These are phyloP conservation scores for Sarocladium strictum DNA, from an alignment of 2,329 filamentous ascomycete genomes.

Conservation along the genomic window DNA sequence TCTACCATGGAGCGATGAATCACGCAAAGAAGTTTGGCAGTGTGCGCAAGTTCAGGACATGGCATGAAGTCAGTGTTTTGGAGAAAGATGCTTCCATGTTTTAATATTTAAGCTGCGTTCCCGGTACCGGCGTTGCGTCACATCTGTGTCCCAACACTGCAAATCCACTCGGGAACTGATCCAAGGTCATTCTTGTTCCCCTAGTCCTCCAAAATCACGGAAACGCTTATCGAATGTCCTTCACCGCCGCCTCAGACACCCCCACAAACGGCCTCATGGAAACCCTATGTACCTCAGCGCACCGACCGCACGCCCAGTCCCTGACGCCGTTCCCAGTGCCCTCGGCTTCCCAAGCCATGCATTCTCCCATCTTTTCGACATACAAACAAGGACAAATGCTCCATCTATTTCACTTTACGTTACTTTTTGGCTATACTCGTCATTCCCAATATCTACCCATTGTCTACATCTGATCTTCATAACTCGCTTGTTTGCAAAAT, in stretches of 20 bases:
- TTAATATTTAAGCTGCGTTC: constrained; percentile 41
- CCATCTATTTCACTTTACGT: background rate
- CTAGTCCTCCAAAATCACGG: too few species aligned
- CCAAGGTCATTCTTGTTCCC: too few species aligned
- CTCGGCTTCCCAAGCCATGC: background rate
- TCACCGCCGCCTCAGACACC: too few species aligned
- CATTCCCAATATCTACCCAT: background rate
- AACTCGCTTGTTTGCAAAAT: background rate
- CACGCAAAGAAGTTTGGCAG: constrained; percentile 40
- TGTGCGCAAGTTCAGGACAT: constrained; percentile 37
- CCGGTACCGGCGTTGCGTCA: constrained; percentile 19
- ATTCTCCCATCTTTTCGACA: background rate
- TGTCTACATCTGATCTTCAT: background rate
- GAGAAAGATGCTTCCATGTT: constrained; percentile 35
- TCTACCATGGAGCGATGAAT: constrained; percentile 38
- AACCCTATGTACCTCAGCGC: too few species aligned
- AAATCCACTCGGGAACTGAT: too few species aligned
- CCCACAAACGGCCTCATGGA: too few species aligned
- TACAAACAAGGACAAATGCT: background rate
- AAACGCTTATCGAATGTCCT: too few species aligned
- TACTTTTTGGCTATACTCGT: background rate
- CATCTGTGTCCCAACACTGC: background rate
- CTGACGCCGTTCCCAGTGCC: background rate
- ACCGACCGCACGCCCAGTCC: background rate
- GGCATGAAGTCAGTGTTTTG: constrained; percentile 42